A percentile compares a stretch with the other conserved stretches of the same genome.
Conservation (phyloP, 306 rosid species). For the Cucurbita argyrosperma region DNA sequence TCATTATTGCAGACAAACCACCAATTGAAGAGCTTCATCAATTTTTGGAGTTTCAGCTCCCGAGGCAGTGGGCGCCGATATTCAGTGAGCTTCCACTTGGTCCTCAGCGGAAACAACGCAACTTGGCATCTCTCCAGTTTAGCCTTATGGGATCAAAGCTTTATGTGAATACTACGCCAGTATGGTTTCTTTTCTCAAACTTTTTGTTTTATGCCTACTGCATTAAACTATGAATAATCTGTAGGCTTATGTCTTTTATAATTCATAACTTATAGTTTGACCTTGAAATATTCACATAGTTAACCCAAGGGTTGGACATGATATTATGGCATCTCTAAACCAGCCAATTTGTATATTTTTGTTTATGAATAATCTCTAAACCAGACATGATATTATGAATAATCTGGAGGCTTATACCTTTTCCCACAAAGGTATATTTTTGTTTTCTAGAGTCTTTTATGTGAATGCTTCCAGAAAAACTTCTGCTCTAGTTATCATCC, state of each 20-base stretch:
- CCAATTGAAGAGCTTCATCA: slow-evolving; percentile 91
- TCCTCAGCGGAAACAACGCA: slow-evolving; percentile 72
- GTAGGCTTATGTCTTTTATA: background rate
- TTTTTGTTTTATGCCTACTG: background rate
- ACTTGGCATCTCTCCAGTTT: slow-evolving; percentile 71
- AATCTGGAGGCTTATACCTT: too few species aligned
- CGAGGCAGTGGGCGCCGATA: slow-evolving; percentile 98
- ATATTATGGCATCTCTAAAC: background rate
- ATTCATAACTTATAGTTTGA: background rate
- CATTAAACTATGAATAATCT: background rate
- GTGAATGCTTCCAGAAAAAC: background rate
- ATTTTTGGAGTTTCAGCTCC: slow-evolving; percentile 94
- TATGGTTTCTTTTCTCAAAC: slow-evolving; percentile 18
- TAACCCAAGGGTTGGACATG: background rate
- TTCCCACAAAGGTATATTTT: too few species aligned
- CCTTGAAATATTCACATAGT: background rate
- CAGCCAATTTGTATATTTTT: background rate
- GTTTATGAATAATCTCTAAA: too few species aligned
- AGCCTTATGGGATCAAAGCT: slow-evolving; percentile 93
- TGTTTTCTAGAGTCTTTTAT: background rate
- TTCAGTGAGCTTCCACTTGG: slow-evolving; percentile 98
- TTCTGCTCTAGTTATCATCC: background rate
- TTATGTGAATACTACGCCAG: slow-evolving; percentile 63
- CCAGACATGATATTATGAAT: too few species aligned
- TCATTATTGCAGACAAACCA: slow-evolving; percentile 66